Evolutionary conservation across 352 stramenopile species (phyloP).

Genomic region (Globisporangium mamillatum): DNA sequence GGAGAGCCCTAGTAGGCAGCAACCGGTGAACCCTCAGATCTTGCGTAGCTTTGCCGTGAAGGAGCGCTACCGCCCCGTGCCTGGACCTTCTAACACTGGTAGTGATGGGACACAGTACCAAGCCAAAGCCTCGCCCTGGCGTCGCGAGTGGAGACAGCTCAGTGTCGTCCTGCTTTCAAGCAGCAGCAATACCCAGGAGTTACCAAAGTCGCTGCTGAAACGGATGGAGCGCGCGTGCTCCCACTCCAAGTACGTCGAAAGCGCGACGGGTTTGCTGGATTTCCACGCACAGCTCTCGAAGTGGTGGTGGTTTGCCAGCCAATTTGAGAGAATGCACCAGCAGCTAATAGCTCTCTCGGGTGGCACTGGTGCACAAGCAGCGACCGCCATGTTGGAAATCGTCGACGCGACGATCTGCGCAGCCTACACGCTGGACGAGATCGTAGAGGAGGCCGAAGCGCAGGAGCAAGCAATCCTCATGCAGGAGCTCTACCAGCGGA

Average conservation of each 20-base stretch:
- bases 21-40: conserved; percentile 20
- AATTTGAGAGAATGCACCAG: conserved; percentile 30
- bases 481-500: conserved; percentile 20
- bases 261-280: conserved; percentile 24
- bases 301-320: conserved; percentile 44
- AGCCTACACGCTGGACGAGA: conserved; percentile 30
- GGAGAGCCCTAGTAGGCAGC: neutral
- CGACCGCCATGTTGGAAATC: conserved; percentile 30
- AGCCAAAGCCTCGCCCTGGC: conserved; percentile 25
- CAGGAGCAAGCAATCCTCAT: conserved; percentile 14
- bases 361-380: neutral
- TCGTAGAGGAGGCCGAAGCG: conserved; percentile 33
- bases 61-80: conserved; percentile 28
- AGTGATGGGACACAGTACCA: neutral
- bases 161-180: conserved; percentile 30
- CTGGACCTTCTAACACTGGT: neutral
- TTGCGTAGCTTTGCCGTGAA: conserved; percentile 41
- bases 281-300: conserved; percentile 38
- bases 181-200: neutral
- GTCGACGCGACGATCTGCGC: conserved; percentile 27
- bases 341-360: conserved; percentile 11
- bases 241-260: conserved; percentile 45
- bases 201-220: conserved; percentile 20
- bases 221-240: conserved; percentile 44
- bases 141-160: conserved; percentile 63